phyloP scores from a whole-genome alignment of 1,139 yeast species.

The Blastobotrys buckinghamii region DNA sequence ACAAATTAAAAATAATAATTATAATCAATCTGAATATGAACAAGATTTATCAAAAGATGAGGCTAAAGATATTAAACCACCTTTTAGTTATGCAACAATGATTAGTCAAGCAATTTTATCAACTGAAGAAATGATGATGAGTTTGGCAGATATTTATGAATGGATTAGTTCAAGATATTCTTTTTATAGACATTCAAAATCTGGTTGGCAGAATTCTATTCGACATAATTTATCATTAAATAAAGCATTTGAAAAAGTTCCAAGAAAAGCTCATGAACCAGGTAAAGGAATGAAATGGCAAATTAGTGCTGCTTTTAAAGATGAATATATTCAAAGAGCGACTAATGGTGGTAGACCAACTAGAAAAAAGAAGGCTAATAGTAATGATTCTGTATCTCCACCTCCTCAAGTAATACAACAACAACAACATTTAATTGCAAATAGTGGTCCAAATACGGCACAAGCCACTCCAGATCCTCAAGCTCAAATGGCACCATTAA shows the following conservation, averaged over 20 bases:
- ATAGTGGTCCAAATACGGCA: conserved; percentile 2
- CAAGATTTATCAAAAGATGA: conserved; percentile 85
- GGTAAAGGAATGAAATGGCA: conserved; percentile 99
- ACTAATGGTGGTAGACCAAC: conserved; percentile 27
- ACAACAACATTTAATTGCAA: no score
- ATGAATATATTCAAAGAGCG: conserved; percentile 76
- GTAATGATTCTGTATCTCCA: not conserved
- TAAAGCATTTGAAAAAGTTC: conserved; percentile 90
- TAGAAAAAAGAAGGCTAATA: conserved; percentile 26
- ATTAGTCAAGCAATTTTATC: conserved; percentile 94
- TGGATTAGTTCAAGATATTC: conserved; percentile 89
- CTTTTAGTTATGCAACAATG: conserved; percentile 96
- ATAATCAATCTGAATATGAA: conserved; percentile 22
- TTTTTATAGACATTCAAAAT: conserved; percentile 81
- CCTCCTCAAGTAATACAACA: no score
- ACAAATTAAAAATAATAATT: conserved; percentile 31
- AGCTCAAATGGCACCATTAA: not conserved
- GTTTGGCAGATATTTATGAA: conserved; percentile 83
- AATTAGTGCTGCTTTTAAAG: conserved; percentile 75
- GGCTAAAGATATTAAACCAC: conserved; percentile 90
- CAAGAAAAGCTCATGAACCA: conserved; percentile 91
- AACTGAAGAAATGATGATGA: conserved; percentile 79
- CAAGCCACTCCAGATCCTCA: conserved; percentile 18
- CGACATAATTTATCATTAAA: conserved; percentile 76
- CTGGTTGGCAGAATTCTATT: conserved; percentile 94